Conservation (phyloP, 2,329 filamentous ascomycete genomes). For the Reticulascus tulasneorum region DNA sequence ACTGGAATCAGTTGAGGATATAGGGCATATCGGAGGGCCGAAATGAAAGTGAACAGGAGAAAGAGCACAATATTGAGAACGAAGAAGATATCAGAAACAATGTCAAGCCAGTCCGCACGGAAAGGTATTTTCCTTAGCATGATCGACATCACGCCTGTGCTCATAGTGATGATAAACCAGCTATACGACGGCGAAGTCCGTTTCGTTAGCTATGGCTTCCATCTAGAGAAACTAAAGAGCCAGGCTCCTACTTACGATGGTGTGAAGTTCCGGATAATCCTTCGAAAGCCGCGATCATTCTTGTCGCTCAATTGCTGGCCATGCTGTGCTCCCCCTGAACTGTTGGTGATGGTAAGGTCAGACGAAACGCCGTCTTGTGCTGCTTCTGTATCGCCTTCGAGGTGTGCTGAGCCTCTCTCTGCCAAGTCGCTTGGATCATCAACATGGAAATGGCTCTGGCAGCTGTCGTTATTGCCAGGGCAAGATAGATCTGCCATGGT, state of each 20-base stretch:
- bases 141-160: constrained; percentile 63
- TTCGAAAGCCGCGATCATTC: constrained; percentile 36
- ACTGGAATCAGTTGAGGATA: constrained; percentile 63
- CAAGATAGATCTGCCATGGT: too few species aligned
- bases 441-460: too few species aligned
- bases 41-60: constrained; percentile 46
- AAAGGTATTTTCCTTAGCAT: constrained; percentile 61
- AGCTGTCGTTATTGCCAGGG: too few species aligned
- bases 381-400: too few species aligned
- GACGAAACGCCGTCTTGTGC: too few species aligned
- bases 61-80: constrained; percentile 58
- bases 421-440: too few species aligned
- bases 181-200: constrained; percentile 22
- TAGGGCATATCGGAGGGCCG: constrained; percentile 56
- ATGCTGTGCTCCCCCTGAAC: too few species aligned
- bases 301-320: too few species aligned
- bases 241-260: constrained; percentile 41
- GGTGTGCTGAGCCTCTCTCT: too few species aligned
- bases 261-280: constrained; percentile 49
- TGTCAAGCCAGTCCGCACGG: constrained; percentile 49
- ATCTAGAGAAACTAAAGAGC: background rate
- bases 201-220: too few species aligned
- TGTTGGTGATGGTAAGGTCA: too few species aligned
- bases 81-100: constrained; percentile 50
- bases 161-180: constrained; percentile 62